Evolutionary conservation across 2,329 filamentous ascomycete species (phyloP).

Genomic region (Sphaerulina populicola): DNA sequence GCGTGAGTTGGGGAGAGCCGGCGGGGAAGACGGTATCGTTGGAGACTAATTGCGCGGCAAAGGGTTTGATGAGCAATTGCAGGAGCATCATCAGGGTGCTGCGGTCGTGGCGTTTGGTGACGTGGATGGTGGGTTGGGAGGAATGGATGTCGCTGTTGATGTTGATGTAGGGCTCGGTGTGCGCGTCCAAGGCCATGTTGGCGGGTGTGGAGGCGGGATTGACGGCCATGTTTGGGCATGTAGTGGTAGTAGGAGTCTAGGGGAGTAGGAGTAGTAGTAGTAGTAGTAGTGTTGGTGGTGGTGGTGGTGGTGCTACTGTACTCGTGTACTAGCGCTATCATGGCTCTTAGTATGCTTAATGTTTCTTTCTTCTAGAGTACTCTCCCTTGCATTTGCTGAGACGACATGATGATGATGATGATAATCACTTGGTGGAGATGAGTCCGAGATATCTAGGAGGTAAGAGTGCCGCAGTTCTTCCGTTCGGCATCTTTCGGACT

Average conservation of each 20-base stretch:
- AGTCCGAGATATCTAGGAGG: too few relatives aligned
- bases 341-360: too few relatives aligned
- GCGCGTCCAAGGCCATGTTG: conserved; percentile 1
- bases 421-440: neutral
- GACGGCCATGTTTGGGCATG: neutral
- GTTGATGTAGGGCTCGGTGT: neutral
- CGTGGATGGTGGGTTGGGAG: conserved; percentile 24
- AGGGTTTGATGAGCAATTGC: conserved; percentile 34
- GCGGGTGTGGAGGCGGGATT: neutral
- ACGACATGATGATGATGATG: neutral
- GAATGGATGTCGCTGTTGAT: conserved; percentile 1
- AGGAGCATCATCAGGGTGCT: conserved; percentile 32
- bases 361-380: too few relatives aligned
- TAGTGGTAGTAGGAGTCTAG: too few relatives aligned
- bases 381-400: neutral
- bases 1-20: conserved; percentile 36
- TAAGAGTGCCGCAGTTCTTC: too few relatives aligned
- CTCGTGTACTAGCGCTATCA: too few relatives aligned
- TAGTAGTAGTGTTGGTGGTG: too few relatives aligned
- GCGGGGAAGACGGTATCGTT: conserved; percentile 29
- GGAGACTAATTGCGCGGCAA: conserved; percentile 34
- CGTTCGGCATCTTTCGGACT: too few relatives aligned
- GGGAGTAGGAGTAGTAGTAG: too few relatives aligned
- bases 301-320: too few relatives aligned
- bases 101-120: conserved; percentile 35